A percentile compares a stretch with the other conserved stretches of the same genome.
Conservation (phyloP, 202 grass and related monocot species). For the Eragrostis tef region DNA sequence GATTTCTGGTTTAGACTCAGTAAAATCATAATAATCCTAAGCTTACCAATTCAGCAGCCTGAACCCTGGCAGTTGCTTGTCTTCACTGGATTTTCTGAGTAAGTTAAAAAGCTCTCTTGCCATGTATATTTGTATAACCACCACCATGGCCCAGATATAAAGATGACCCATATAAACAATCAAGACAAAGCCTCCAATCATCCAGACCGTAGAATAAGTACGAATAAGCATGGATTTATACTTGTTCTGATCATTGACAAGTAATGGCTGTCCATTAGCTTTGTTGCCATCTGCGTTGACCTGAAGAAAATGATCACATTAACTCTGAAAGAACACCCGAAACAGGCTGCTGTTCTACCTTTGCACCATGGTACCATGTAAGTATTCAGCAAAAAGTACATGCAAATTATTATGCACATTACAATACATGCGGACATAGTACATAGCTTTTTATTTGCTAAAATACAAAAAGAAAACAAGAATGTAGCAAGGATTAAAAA, state of each 20-base stretch:
- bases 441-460: background rate
- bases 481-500: background rate
- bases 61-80: constrained; percentile 86
- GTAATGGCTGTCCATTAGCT: constrained; percentile 68
- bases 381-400: constrained; percentile 16
- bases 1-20: constrained; percentile 32
- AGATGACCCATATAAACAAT: constrained; percentile 95
- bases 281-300: constrained; percentile 63
- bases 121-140: constrained; percentile 98
- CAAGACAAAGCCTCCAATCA: constrained; percentile 78
- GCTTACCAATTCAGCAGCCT: constrained; percentile 91
- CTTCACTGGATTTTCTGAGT: constrained; percentile 87
- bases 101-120: constrained; percentile 93
- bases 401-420: background rate
- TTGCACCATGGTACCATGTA: background rate
- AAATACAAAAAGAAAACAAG: background rate
- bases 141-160: constrained; percentile 97
- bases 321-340: constrained; percentile 18
- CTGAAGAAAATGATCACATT: constrained; percentile 53
- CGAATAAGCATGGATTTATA: constrained; percentile 99
- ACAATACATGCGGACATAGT: background rate
- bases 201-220: constrained; percentile 95
- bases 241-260: constrained; percentile 92
- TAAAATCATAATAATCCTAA: constrained; percentile 38
- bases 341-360: constrained; percentile 1